A percentile compares a stretch with the other conserved stretches of the same genome.
Conservation (phyloP, 345 rosid species). For the Draba incana region DNA sequence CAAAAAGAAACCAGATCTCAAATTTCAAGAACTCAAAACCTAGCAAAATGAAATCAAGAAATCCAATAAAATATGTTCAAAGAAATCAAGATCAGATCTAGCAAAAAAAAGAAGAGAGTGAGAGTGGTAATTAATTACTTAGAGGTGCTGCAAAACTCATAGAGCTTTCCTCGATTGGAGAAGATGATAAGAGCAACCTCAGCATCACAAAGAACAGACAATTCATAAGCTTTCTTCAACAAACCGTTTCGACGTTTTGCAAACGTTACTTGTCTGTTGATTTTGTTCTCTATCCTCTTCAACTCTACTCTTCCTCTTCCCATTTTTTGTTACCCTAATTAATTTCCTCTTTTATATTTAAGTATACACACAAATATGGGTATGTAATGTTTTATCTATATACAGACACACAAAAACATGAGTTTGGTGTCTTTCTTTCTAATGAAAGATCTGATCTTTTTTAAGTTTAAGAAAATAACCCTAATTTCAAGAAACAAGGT, state of each 20-base stretch:
- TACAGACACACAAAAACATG: constrained; percentile 39
- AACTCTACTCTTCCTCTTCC: constrained; percentile 98
- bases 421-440: constrained; percentile 33
- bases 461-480: neutral
- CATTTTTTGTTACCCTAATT: constrained; percentile 43
- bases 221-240: constrained; percentile 95
- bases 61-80: neutral
- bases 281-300: constrained; percentile 99
- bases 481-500: constrained; percentile 34
- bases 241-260: constrained; percentile 95
- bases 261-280: constrained; percentile 98
- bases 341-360: constrained; percentile 25
- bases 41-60: constrained; percentile 7
- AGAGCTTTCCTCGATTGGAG: constrained; percentile 98
- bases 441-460: constrained; percentile 38
- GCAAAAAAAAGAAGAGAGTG: neutral
- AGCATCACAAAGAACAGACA: constrained; percentile 95
- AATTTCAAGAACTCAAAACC: neutral
- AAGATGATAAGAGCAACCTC: constrained; percentile 95
- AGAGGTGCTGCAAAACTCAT: constrained; percentile 83
- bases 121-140: constrained; percentile 49
- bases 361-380: constrained; percentile 29
- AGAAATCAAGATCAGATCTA: constrained; percentile 15
- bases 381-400: constrained; percentile 33
- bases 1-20: constrained; percentile 26